Evolutionary conservation across 176 grass and related monocot species (phyloP), one percentile per base, ranked within the genome.

Genomic region (Hyparrhenia diplandra): DNA sequence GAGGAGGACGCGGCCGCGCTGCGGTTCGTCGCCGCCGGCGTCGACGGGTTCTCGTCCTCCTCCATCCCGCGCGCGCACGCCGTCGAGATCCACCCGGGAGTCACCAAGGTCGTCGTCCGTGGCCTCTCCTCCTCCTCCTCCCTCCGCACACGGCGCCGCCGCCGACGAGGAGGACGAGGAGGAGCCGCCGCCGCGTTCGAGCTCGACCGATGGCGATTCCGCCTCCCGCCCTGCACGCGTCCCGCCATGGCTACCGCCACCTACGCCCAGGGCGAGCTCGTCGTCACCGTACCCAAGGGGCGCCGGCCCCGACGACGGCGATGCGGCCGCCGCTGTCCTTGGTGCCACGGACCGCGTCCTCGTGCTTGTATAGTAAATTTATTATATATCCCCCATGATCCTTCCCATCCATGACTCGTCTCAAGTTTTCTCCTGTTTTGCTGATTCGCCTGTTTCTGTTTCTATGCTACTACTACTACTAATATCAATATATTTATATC

Each of bases 21-120:
- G 73, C 96, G 96, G 23, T 99, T 99, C 76, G 88, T 95, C 11
- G 96, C 82, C 45, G 84, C 84, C 1, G 81, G 86, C 0, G 78
- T 84, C 0, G 86, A 86, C 16, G 90, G 86, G 6, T 88, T 95
- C 86, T 78, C 80, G 86, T 16, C 14, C 14, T 82, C 80, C 71
- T 40, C 80, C 5, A 17, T 88, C 92, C 25, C 94, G 20, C 73
- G 79, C 31, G 92, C 92, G 29, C 90, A 90, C 82, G 75, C 92
- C 72, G 82, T 99, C 73, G 82, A 88, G 92, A 99, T 99, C 88
- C 73, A 94, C 87, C 96, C 96, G 13, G 96, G 96, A 2, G 87
- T 99, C 69, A 94, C 92, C 77, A 99, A 91, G 87, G 89, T 99
- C 71, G 87, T 95, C 32, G 85, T 95, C 39, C 77, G 88, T 7